Evolutionary conservation across 345 rosid species (phyloP).

Genomic region (Citrus medica): DNA sequence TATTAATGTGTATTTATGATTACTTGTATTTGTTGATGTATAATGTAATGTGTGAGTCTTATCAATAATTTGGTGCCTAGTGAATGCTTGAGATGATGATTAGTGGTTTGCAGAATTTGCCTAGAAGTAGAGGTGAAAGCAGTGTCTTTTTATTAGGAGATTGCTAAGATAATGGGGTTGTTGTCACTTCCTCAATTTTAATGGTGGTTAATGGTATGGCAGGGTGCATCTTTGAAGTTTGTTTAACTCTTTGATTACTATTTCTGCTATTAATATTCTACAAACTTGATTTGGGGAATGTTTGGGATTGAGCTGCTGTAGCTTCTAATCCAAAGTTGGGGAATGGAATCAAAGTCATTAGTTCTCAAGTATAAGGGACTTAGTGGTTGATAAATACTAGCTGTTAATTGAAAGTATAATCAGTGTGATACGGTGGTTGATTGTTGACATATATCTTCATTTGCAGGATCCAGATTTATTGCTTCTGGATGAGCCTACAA

Average conservation of each 20-base stretch:
- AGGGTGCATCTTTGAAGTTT: not conserved
- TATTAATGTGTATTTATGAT: not conserved
- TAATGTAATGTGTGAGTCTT: not conserved
- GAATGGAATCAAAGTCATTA: not conserved
- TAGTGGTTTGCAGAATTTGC: not conserved
- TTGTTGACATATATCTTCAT: constrained; percentile 8
- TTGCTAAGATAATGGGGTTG: not conserved
- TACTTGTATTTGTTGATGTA: not conserved
- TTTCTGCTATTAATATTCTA: not conserved
- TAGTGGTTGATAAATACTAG: not conserved
- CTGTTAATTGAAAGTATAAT: not conserved
- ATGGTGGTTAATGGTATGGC: not conserved
- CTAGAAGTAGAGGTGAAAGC: not conserved
- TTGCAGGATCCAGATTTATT: constrained; percentile 88
- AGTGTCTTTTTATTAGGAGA: not conserved
- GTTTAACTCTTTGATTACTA: not conserved
- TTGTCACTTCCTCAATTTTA: not conserved
- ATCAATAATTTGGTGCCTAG: not conserved
- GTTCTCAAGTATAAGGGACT: too few species aligned
- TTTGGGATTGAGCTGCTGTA: not conserved
- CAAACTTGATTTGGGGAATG: not conserved
- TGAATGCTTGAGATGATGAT: not conserved
- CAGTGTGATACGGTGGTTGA: not conserved
- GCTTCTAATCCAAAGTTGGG: not conserved
- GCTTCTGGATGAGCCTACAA: constrained; percentile 94